Base-by-base conservation (phyloP, 169 alveolate species). In the Plasmodium ovale region DNA sequence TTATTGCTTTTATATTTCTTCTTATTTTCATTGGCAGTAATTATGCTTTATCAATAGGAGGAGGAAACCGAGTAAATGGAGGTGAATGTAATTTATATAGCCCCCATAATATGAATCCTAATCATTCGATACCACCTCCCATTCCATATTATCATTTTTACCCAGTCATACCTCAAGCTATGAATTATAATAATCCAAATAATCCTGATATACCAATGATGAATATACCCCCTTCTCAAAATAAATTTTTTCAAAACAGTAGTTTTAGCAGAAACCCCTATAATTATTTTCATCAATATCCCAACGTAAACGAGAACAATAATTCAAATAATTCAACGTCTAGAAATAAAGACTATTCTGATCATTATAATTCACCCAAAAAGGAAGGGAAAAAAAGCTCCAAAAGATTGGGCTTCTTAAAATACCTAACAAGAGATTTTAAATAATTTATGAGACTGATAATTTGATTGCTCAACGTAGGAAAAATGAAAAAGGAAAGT, bases 1-100 rank as follows among this genome's bases (percentile, higher is more conserved):
- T 82, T 12, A 82, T 82, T 67, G 90, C 90, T 25, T 82, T 82
- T 82, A 82, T 82, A 31, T 82, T 82, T 49, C 79, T 82, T 65
- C 59, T 82, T 35, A 82, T 82, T 51, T 82, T 82, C 65, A 82
- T 82, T 82, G 90, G 90, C 23, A 82, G 90, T 82, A 82, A 82
- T 53, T 82, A 82, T 65, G 90, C 90, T 16, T 65, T 82, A 47
- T 82, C 90, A 0, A 82, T 82, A 29, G 90, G 90, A 1, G 84
- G 82, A 3, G 87, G 70, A 19, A 23, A 16, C 42, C 64, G 82
- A 82, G 5, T 12, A 6, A 82, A 59, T 65, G 59, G 25, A 2
- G 67, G 29, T 37, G 62, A 65, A 9, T 25, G 60, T 27, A 44
- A 31, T 23, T 9, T 72, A 60, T 54, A 72, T 47, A 72, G 44